Conservation (phyloP, 768 basidiomycete species). For the Boletus rubropictus region DNA sequence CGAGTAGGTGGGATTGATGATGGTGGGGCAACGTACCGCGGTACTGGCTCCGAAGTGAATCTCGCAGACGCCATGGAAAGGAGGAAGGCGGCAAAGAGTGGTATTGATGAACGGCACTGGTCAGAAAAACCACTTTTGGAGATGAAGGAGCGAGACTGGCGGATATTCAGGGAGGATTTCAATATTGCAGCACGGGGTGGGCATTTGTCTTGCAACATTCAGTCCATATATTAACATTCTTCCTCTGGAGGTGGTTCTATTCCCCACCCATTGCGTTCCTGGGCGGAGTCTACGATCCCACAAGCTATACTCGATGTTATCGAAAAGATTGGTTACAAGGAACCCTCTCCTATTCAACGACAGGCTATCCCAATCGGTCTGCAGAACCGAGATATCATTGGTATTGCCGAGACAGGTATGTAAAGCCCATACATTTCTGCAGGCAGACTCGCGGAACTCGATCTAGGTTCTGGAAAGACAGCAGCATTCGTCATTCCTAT, state of each 20-base stretch:
- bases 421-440: conserved; percentile 1
- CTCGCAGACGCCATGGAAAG: conserved; percentile 81
- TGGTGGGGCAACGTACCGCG: conserved; percentile 39
- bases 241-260: conserved; percentile 72
- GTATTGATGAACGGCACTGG: conserved; percentile 95
- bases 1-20: conserved; percentile 86
- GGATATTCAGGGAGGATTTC: conserved; percentile 98
- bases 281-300: conserved; percentile 86
- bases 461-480: conserved; percentile 92
- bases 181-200: conserved; percentile 88
- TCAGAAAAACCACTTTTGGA: conserved; percentile 86
- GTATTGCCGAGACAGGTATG: conserved; percentile 95
- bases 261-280: conserved; percentile 88
- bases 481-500: conserved; percentile 98
- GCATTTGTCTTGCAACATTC: neutral
- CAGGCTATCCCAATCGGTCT: conserved; percentile 99
- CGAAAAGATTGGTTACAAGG: conserved; percentile 91
- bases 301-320: conserved; percentile 73
- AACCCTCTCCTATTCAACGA: conserved; percentile 93
- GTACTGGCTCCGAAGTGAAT: conserved; percentile 41
- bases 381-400: conserved; percentile 94
- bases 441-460: neutral
- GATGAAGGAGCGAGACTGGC: conserved; percentile 97
- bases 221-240: neutral
- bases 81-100: conserved; percentile 71